Conservation (phyloP, 257 asterid species). For the Capsicum baccatum region DNA sequence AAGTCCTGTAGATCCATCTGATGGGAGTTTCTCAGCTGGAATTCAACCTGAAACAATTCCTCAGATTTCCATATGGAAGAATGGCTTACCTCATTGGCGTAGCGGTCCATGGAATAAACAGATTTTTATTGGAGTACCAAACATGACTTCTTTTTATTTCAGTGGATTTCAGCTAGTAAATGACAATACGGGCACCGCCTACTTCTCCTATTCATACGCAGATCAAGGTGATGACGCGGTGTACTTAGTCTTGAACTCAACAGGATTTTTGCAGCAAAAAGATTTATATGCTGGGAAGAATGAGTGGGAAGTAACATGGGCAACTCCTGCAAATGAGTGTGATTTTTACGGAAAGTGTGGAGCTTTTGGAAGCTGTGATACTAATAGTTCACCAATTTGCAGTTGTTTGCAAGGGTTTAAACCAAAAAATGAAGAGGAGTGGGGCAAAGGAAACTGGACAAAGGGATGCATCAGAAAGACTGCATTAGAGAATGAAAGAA, state of each 20-base stretch:
- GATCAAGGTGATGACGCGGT: constrained; percentile 8
- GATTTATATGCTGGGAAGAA: constrained; percentile 31
- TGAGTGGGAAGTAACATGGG: constrained; percentile 38
- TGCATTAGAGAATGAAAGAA: constrained; percentile 38
- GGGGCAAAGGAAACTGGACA: constrained; percentile 54
- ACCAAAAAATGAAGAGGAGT: constrained; percentile 42
- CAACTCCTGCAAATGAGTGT: constrained; percentile 33
- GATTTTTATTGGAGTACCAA: constrained; percentile 31
- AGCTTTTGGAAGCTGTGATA: constrained; percentile 43
- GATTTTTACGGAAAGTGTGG: constrained; percentile 51
- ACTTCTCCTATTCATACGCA: constrained; percentile 25
- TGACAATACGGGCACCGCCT: background rate
- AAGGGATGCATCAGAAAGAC: constrained; percentile 50
- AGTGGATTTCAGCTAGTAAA: constrained; percentile 15
- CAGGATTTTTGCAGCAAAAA: constrained; percentile 35
- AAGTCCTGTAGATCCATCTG: constrained; percentile 48
- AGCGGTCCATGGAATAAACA: constrained; percentile 51
- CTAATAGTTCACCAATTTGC: constrained; percentile 37
- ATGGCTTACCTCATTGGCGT: constrained; percentile 46
- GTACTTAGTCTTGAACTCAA: constrained; percentile 29
- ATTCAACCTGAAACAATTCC: constrained; percentile 37
- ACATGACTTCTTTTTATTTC: constrained; percentile 25
- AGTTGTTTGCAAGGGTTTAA: constrained; percentile 46
- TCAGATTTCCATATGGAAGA: constrained; percentile 44
- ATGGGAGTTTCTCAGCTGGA: constrained; percentile 46